These are phyloP conservation scores for Lactifluus volemus DNA, from an alignment of 768 basidiomycete species.

Conservation along the genomic window DNA sequence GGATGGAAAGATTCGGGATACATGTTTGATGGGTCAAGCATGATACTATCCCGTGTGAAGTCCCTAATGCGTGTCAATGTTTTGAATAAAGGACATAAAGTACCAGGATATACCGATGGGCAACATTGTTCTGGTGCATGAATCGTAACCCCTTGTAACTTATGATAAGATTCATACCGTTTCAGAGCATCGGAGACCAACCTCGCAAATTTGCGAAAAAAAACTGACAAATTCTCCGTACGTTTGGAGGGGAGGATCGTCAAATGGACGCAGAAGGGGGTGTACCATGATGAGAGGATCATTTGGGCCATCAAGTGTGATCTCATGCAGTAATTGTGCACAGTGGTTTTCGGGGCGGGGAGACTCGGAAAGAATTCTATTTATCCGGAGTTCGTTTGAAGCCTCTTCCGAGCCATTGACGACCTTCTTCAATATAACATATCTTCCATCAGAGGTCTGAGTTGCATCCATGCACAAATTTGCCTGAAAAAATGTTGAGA, in stretches of 20 bases:
- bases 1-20: conserved; percentile 28
- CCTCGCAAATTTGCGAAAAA: conserved; percentile 20
- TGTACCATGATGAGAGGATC: conserved; percentile 19
- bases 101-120: conserved; percentile 26
- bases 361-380: neutral
- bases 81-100: neutral
- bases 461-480: neutral
- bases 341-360: neutral
- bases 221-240: conserved; percentile 23
- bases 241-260: conserved; percentile 21
- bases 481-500: neutral
- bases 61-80: neutral
- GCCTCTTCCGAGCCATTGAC: neutral
- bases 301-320: neutral
- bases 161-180: conserved; percentile 16
- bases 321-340: neutral
- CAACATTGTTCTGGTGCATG: conserved; percentile 20
- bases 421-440: neutral
- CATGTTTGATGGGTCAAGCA: conserved; percentile 25
- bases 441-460: neutral
- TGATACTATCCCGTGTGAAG: conserved; percentile 6
- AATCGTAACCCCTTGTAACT: conserved; percentile 18
- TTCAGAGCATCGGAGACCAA: neutral
- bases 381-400: neutral
- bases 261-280: conserved; percentile 22